phyloP scores from a whole-genome alignment of 768 basidiomycete genomes.

The Kwoniella botswanensis region DNA sequence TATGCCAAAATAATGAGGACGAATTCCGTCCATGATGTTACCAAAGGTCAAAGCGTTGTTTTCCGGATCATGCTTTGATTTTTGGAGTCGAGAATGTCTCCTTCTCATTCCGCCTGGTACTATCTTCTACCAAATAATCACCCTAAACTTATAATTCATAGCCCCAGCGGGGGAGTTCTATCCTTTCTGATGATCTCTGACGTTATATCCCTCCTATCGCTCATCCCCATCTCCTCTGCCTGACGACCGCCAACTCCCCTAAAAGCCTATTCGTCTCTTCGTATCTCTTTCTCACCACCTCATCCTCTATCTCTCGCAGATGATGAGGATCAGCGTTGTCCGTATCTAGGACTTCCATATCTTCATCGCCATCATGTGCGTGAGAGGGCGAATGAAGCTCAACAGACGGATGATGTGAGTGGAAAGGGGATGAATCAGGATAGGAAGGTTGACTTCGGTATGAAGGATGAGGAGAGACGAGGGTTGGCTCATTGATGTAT shows the following conservation, averaged over 20 bases:
- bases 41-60: too few species aligned
- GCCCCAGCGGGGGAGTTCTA: too few species aligned
- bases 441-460: constrained; percentile 18
- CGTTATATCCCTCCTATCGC: background rate
- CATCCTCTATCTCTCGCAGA: constrained; percentile 16
- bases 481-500: background rate
- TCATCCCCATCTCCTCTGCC: constrained; percentile 40
- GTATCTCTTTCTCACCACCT: constrained; percentile 41
- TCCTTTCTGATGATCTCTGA: too few species aligned
- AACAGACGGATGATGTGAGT: constrained; percentile 4
- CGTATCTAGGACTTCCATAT: constrained; percentile 19
- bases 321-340: background rate
- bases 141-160: too few species aligned
- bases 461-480: constrained; percentile 16
- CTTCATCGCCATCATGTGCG: constrained; percentile 14
- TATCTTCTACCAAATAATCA: too few species aligned
- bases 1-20: too few species aligned
- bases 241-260: constrained; percentile 43
- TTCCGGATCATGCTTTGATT: too few species aligned
- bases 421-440: constrained; percentile 28
- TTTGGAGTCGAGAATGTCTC: too few species aligned
- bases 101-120: too few species aligned
- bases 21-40: too few species aligned
- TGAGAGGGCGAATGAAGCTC: constrained; percentile 6
- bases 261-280: constrained; percentile 54